Evolutionary conservation across 225 moss, liverwort and hornwort genomes (phyloP), one percentile per base, ranked within the genome.

Genomic region (Antitrichia curtipendula): DNA sequence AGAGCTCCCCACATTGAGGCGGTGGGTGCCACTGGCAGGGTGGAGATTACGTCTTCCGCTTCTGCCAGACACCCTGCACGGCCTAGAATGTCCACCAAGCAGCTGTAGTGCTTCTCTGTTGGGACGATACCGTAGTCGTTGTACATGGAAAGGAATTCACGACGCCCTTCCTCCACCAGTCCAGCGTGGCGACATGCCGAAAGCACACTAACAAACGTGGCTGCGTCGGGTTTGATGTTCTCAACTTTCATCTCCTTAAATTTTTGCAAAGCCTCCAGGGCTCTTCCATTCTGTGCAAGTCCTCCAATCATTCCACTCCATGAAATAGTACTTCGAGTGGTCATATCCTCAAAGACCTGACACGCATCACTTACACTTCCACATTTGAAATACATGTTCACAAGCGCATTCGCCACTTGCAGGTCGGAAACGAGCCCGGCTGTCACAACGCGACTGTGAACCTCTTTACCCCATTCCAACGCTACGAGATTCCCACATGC

Each of bases 231-330:
- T 84, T 77, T 72, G 45, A 89, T 58, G 78, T 77, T 77, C 82
- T 84, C 74, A 12, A 22, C 38, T 69, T 83, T 90, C 93, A 93
- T 93, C 45, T 85, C 88, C 87, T 91, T 88, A 59, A 91, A 93
- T 28, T 43, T 90, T 74, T 83, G 78, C 58, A 93, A 86, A 36
- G 93, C 91, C 10, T 87, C 85, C 9, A 81, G 32, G 34, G 80
- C 91, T 71, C 74, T 66, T 57, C 93, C 93, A 72, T 93, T 89
- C 71, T 91, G 91, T n/a, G 90, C 93, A 34, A 91, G 89, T 45
- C 93, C 93, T 87, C 82, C 88, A 69, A 93, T 91, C 87, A 93
- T 41, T n/a, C 90, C 86, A 82, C 82, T 91, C 93, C 93, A 93
- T 21, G 93, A 91, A 76, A 93, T 74, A 61, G 84, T 69, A 85